Percentiles rank a stretch among this genome's conserved stretches.
phyloP scores from a whole-genome alignment of 331 rosid genomes.

The Rosa hybrid region DNA sequence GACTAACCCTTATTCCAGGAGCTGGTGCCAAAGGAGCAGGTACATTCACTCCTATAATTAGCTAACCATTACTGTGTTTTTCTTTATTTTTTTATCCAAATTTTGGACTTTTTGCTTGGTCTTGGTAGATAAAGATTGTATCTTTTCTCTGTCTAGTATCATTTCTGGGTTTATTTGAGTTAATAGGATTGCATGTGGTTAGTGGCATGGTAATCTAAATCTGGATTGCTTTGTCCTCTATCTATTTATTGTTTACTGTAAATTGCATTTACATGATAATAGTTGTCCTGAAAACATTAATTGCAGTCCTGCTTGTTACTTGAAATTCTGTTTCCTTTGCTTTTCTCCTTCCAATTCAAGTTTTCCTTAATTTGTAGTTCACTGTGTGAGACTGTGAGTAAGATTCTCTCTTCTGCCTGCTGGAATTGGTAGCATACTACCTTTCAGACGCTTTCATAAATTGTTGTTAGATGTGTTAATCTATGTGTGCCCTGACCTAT shows the following conservation, averaged over 20 bases:
- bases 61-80: background rate
- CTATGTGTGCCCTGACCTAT: background rate
- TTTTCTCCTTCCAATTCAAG: background rate
- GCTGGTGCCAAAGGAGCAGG: constrained; percentile 89
- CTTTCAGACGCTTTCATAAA: background rate
- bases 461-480: constrained; percentile 1
- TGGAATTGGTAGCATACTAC: background rate
- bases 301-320: background rate
- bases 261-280: background rate
- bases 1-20: constrained; percentile 75
- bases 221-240: constrained; percentile 1
- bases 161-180: background rate
- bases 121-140: background rate
- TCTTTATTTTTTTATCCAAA: background rate
- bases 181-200: background rate
- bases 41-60: constrained; percentile 18
- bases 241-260: background rate
- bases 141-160: background rate
- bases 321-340: constrained; percentile 5
- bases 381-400: background rate
- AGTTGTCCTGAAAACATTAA: background rate
- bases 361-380: background rate
- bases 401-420: background rate
- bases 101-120: constrained; percentile 13
- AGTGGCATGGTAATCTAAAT: background rate